Evolutionary conservation across 208 protist species (phyloP).

Genomic region (Acanthamoeba sp.): DNA sequence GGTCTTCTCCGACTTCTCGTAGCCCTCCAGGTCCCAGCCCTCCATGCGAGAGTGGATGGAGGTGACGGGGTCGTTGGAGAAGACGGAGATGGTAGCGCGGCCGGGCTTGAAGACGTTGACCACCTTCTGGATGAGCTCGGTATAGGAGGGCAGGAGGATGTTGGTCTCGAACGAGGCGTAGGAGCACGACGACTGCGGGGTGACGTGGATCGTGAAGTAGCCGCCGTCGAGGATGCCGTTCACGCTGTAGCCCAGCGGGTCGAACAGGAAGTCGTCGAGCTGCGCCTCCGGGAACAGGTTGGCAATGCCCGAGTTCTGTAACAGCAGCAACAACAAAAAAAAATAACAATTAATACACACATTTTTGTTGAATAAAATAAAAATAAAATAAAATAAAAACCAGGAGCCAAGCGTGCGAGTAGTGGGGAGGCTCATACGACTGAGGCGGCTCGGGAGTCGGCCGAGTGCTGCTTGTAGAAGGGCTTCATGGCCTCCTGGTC

Average conservation of each 20-base stretch:
- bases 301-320: slow-evolving; percentile 76
- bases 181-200: slow-evolving; percentile 87
- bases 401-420: too few relatives aligned
- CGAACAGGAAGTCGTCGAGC: slow-evolving; percentile 87
- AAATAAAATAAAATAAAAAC: too few relatives aligned
- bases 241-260: slow-evolving; percentile 91
- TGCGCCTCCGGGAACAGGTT: slow-evolving; percentile 76
- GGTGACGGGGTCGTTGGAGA: slow-evolving; percentile 17
- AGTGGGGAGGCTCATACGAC: background rate
- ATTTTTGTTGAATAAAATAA: too few relatives aligned
- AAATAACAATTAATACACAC: too few relatives aligned
- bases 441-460: background rate
- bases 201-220: slow-evolving; percentile 92
- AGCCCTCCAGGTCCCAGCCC: slow-evolving; percentile 21
- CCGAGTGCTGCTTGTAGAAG: slow-evolving; percentile 79
- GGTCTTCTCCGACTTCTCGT: slow-evolving; percentile 23
- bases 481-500: slow-evolving; percentile 78
- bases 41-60: background rate
- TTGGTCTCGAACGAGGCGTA: slow-evolving; percentile 92
- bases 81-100: slow-evolving; percentile 10
- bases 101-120: slow-evolving; percentile 82
- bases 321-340: too few relatives aligned
- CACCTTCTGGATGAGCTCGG: slow-evolving; percentile 80
- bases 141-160: slow-evolving; percentile 62
- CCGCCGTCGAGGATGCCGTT: slow-evolving; percentile 83